Percentiles rank a stretch among this genome's conserved stretches.
phyloP scores from a whole-genome alignment of 768 basidiomycete species.

The Rhizopogon vesiculosus region DNA sequence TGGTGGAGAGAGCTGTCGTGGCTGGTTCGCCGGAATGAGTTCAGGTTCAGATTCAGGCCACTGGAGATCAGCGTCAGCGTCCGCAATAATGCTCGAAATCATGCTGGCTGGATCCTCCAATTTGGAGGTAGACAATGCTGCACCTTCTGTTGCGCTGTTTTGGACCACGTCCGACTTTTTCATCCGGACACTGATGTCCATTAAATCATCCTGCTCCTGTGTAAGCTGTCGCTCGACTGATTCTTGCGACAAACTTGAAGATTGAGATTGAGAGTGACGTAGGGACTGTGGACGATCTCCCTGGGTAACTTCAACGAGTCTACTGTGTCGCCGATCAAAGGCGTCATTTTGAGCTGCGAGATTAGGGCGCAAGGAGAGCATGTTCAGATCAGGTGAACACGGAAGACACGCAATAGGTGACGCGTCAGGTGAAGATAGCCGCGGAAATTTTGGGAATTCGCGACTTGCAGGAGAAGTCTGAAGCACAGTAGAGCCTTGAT shows the following conservation, averaged over 20 bases:
- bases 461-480: neutral
- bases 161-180: neutral
- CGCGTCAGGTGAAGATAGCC: slow-evolving; percentile 14
- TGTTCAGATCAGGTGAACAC: slow-evolving; percentile 17
- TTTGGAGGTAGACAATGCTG: neutral
- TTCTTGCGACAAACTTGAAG: slow-evolving; percentile 33
- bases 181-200: slow-evolving; percentile 15
- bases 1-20: neutral
- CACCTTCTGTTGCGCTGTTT: neutral
- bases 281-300: neutral
- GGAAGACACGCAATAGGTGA: slow-evolving; percentile 11
- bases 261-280: slow-evolving; percentile 12
- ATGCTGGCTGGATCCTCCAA: neutral
- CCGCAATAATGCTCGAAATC: neutral
- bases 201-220: slow-evolving; percentile 33
- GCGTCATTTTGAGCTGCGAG: slow-evolving; percentile 13
- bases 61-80: slow-evolving; percentile 16
- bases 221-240: slow-evolving; percentile 48
- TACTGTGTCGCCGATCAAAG: slow-evolving; percentile 12
- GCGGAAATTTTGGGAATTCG: slow-evolving; percentile 13
- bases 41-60: slow-evolving; percentile 24
- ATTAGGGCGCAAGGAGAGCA: neutral
- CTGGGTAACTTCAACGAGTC: neutral
- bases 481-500: neutral
- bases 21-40: neutral